Percentiles rank a stretch among this genome's conserved stretches.
These are phyloP conservation scores for Amphirosellinia nigrospora DNA, from an alignment of 495 filamentous ascomycete species.

Conservation along the genomic window DNA sequence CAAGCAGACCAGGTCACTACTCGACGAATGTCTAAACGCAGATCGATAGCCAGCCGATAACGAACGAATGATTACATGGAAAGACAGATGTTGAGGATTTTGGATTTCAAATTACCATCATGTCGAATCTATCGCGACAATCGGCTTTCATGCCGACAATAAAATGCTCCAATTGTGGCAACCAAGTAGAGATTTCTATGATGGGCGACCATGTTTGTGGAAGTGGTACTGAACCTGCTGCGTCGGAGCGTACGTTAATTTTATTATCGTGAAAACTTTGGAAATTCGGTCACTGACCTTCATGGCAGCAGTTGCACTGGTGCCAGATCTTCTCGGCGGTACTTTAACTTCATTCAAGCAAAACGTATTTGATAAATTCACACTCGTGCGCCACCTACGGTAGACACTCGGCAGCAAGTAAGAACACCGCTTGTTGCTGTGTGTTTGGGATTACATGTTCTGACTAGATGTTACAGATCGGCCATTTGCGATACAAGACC, in stretches of 20 bases:
- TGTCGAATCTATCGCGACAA: conserved; percentile 59
- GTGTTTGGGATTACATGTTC: conserved; percentile 27
- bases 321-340: conserved; percentile 42
- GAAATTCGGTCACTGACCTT: conserved; percentile 25
- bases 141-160: conserved; percentile 85
- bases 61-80: conserved; percentile 29
- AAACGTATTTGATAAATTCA: conserved; percentile 48
- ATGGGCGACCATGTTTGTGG: conserved; percentile 90
- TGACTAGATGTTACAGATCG: conserved; percentile 59
- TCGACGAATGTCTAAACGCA: conserved; percentile 28
- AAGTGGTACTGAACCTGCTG: conserved; percentile 39
- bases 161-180: conserved; percentile 91
- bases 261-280: conserved; percentile 9
- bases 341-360: conserved; percentile 34
- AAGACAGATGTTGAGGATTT: not conserved
- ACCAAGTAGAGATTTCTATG: conserved; percentile 83
- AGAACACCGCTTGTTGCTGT: conserved; percentile 30
- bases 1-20: conserved; percentile 19
- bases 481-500: conserved; percentile 61
- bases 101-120: conserved; percentile 31
- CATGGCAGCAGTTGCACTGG: conserved; percentile 45
- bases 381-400: conserved; percentile 51
- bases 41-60: conserved; percentile 21
- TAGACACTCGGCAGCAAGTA: conserved; percentile 67
- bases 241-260: conserved; percentile 46